Evolutionary conservation across 2,329 filamentous ascomycete species (phyloP), one percentile per base, ranked within the genome.

Genomic region (Periconia macrospinosa): DNA sequence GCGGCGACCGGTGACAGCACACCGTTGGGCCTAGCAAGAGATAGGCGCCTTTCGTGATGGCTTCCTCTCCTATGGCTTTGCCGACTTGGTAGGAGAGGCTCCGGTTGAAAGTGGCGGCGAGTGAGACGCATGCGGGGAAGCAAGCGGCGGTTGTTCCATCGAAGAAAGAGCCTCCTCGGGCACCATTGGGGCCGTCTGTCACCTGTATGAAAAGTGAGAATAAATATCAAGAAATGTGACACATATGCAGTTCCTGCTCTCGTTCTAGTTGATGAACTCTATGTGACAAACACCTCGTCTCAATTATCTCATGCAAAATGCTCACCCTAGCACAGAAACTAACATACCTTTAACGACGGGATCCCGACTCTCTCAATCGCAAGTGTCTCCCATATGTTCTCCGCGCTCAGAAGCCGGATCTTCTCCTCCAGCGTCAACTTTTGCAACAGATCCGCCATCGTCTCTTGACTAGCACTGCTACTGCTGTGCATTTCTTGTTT

Each of bases 51-150:
- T 69, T 69, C 23, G 55, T 59, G 30, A 61, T 59, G 7, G 64
- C 58, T 51, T 73, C 68, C 18, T 60, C 53, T 1, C 58, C 65
- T 9, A 72, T 57, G 9, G 59, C 57, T 44, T 55, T 54, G 8
- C 69, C 66, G 14, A 70, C 55, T 15, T 62, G 59, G 19, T 54
- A 53, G 9, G 61, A 55, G n/a, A 70, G 58, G 9, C 51, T 47
- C 33, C 52, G 59, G 50, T 70, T 62, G 51, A 65, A 71, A 0
- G 67, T 69, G 7, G 67, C 65, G 0, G 64, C 68, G 11, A 91
- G 78, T 0, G 86, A 89, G 47, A 89, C 85, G 52, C 87, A 87
- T 58, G 88, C 90, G 8, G 89, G 89, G 57, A 91, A 87, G 45
- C 90, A 82, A 15, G 89, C 89, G 19, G 89, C 88, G 74, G 88